Base-by-base conservation (phyloP, 2,329 filamentous ascomycete genomes). In the Alternaria sp. region DNA sequence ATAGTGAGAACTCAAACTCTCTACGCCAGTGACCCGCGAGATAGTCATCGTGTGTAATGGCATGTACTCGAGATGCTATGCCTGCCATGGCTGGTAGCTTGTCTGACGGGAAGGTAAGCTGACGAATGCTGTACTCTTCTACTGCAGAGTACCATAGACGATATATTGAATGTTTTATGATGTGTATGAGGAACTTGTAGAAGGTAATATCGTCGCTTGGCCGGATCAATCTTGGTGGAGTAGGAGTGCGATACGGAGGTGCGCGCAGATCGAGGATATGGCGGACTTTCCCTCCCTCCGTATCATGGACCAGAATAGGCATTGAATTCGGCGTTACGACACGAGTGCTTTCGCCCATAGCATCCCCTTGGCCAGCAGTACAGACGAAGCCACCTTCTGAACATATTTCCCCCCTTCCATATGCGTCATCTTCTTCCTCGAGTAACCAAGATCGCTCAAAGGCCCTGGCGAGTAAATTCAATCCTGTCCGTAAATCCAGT, bases 341-440 rank as follows among this genome's bases (percentile, higher is more conserved):
- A 36, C 4, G 2, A n/a, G 32, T 2, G 2, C 3, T 0, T 2
- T 36, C 32, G 0, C 9, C 1, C 7, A 36, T 0, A 36, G 32
- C 15, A 36, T 36, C 4, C 15, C 0, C 7, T n/a, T 36, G 32
- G 2, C 8, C 9, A n/a, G 9, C 32, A n/a, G 0, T 1, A 3
- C 32, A 36, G 0, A 36, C 32, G 32, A 36, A 36, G 15, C 32
- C 5, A 4, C 9, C 32, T 36, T 4, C 1, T 1, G 32, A 36
- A n/a, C 32, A 36, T 36, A 36, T n/a, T n/a, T n/a, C n/a, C n/a
- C n/a, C n/a, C n/a, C n/a, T n/a, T n/a, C n/a, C n/a, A n/a, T n/a
- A n/a, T n/a, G n/a, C n/a, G n/a, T n/a, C n/a, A n/a, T n/a, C n/a
- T n/a, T n/a, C n/a, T n/a, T n/a, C n/a, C n/a, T n/a, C n/a, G n/a